Evolutionary conservation across 176 grass and related monocot genomes (phyloP).

Genomic region (Guadua angustifolia): DNA sequence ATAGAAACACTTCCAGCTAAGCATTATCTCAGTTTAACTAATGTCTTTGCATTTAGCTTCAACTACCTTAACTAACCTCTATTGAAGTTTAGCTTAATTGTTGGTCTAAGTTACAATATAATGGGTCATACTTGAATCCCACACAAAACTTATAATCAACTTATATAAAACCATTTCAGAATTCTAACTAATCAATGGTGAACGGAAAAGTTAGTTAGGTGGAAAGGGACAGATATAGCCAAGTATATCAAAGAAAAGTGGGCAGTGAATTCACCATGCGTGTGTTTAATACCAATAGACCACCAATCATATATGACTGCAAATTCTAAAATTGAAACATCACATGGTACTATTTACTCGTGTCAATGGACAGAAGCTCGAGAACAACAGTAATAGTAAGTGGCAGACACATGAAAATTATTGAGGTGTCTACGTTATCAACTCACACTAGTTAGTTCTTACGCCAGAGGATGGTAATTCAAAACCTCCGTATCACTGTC

Average conservation of each 20-base stretch:
- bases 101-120: neutral
- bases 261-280: neutral
- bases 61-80: constrained; percentile 6
- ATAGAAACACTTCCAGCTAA: neutral
- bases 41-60: neutral
- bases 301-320: neutral
- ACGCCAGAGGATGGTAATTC: neutral
- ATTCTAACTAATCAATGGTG: neutral
- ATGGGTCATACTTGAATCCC: constrained; percentile 18
- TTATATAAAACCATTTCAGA: neutral
- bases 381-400: neutral
- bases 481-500: neutral
- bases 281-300: neutral
- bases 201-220: neutral
- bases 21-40: neutral
- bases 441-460: neutral
- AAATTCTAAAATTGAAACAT: neutral
- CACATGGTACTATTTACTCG: neutral
- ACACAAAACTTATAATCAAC: neutral
- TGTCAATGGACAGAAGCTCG: neutral
- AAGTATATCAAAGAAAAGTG: neutral
- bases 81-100: neutral
- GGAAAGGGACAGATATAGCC: neutral
- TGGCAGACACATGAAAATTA: neutral
- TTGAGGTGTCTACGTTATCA: neutral